A percentile compares a stretch with the other conserved stretches of the same genome.
Evolutionary conservation across 169 alveolate genomes (phyloP).

Genomic region (Toxoplasma gondii): DNA sequence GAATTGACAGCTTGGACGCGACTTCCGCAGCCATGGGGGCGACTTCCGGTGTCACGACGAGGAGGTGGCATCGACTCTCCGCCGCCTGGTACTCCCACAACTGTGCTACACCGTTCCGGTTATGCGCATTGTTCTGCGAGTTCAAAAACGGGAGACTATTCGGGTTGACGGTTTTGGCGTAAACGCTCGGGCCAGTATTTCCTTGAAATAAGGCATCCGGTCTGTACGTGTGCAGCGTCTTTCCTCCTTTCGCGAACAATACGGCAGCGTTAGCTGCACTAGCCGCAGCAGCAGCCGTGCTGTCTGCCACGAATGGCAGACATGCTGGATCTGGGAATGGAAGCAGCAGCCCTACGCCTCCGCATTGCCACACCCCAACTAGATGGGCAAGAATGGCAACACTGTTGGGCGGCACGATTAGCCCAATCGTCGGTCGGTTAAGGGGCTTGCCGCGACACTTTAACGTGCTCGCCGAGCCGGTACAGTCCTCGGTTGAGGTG

Average conservation of each 20-base stretch:
- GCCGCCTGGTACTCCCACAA: constrained; percentile 26
- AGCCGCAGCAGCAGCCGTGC: background rate
- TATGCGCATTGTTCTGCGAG: background rate
- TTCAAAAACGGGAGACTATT: background rate
- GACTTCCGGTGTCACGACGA: constrained; percentile 29
- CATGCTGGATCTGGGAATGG: background rate
- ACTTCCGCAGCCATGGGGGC: background rate
- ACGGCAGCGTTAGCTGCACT: constrained; percentile 34
- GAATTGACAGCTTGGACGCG: constrained; percentile 15
- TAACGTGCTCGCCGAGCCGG: background rate
- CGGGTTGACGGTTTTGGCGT: background rate
- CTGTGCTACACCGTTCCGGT: background rate
- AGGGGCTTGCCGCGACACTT: background rate
- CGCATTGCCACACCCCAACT: constrained; percentile 20
- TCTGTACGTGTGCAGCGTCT: background rate
- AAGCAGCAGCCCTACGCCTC: background rate
- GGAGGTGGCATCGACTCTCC: constrained; percentile 17
- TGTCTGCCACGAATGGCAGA: background rate
- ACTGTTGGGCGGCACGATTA: background rate
- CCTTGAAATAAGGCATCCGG: background rate
- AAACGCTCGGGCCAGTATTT: background rate
- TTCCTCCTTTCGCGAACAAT: background rate
- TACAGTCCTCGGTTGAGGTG: background rate
- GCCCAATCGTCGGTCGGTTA: background rate
- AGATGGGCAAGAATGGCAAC: background rate